Base-by-base conservation (phyloP, 176 grass and related monocot genomes). In the Paspalum notatum region DNA sequence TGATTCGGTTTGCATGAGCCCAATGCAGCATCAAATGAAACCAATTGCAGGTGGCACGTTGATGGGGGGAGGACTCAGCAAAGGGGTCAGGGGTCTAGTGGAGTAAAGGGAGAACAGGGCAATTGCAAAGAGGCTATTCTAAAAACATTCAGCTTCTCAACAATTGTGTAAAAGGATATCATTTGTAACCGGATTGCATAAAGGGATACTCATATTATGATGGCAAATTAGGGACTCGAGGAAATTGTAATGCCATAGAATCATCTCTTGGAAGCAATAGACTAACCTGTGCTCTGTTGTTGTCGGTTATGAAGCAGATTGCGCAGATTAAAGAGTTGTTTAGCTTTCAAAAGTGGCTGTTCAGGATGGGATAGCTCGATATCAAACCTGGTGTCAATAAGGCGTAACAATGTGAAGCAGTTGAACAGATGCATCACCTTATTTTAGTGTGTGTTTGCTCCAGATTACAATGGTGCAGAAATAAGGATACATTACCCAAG, bases 251-350 rank as follows among this genome's bases (percentile, higher is more conserved):
- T 53, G 51, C 16, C 18, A 17, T 20, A 53, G 51, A 53, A 32
- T 62, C 27, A 32, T 32, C 59, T 63, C 38, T 40, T 17, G 43
- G 75, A 63, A 77, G 75, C 42, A 49, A 49, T 7, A 32, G 79
- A 74, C 39, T 77, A 85, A 98, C 95, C 92, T 98, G 77, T 94
- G 48, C 78, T 83, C 40, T 89, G 85, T 56, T 72, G 85, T 65
- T 88, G 63, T 81, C 95, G 83, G 26, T 98, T 90, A 67, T 89
- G 87, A 54, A 98, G 92, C 53, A 98, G 83, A 90, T 98, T 98
- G 12, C 60, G 88, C 74, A 92, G 74, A 74, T 69, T 84, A 82
- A 87, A 98, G 62, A 98, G 83, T 50, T 80, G 95, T 42, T 98
- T 98, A 65, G 81, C 95, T 76, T 86, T 94, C 79, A 98, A 76